phyloP scores from a whole-genome alignment of 441 rosid species.

The Eruca vesicaria region DNA sequence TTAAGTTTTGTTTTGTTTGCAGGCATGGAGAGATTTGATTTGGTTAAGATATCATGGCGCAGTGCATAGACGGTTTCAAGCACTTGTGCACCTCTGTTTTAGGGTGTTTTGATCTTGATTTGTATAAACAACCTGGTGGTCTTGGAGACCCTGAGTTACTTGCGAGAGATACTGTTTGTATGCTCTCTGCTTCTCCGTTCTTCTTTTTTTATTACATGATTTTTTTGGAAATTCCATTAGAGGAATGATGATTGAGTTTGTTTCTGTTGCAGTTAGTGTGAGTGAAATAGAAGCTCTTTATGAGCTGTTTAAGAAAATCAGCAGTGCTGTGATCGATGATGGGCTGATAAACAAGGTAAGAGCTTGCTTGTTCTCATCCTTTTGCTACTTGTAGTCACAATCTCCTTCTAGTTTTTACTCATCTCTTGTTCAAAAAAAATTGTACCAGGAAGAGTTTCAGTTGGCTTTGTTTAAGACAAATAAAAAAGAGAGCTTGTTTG shows the following conservation, averaged over 20 bases:
- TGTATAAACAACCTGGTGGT: constrained; percentile 67
- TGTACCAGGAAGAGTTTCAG: constrained; percentile 61
- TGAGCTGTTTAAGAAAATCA: constrained; percentile 98
- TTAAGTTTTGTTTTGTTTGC: constrained; percentile 7
- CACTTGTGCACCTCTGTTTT: too few relatives aligned
- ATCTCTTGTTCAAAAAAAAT: not conserved
- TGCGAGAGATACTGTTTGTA: constrained; percentile 98
- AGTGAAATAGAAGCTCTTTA: constrained; percentile 97
- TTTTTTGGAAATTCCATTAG: not conserved
- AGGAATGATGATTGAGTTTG: constrained; percentile 5
- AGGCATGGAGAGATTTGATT: constrained; percentile 85
- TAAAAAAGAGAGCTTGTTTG: constrained; percentile 67
- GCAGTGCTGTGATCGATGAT: constrained; percentile 98
- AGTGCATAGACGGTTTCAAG: constrained; percentile 71
- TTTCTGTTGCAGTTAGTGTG: constrained; percentile 80
- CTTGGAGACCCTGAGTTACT: constrained; percentile 88
- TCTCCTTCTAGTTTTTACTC: not conserved
- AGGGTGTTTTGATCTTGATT: constrained; percentile 59
- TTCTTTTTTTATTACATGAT: not conserved
- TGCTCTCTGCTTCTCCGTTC: constrained; percentile 25
- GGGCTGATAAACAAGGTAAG: constrained; percentile 92
- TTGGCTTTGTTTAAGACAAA: constrained; percentile 62
- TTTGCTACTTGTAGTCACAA: not conserved
- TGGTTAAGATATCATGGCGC: constrained; percentile 72
- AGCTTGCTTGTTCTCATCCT: not conserved